A percentile compares a stretch with the other conserved stretches of the same genome.
Evolutionary conservation across 129 eudicot species (phyloP).

Genomic region (Chrysanthemum makinoi): DNA sequence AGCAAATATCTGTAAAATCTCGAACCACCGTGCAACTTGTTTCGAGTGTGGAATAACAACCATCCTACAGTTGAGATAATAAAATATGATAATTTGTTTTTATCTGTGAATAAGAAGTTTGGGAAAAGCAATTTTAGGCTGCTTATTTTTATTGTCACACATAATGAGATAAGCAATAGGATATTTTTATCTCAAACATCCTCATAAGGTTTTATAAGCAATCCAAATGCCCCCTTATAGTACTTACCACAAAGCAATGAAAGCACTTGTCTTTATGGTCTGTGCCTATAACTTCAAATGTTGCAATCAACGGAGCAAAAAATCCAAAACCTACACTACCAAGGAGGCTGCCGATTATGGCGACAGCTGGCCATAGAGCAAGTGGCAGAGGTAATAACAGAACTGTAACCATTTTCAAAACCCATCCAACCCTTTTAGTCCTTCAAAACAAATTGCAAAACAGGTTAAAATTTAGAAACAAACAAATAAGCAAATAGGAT

Average conservation of each 20-base stretch:
- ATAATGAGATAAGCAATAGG: too few relatives aligned
- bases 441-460: constrained; percentile 33
- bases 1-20: constrained; percentile 87
- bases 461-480: background rate
- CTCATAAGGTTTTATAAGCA: background rate
- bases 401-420: constrained; percentile 52
- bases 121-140: too few relatives aligned
- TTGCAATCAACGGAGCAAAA: constrained; percentile 78
- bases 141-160: too few relatives aligned
- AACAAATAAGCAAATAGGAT: background rate
- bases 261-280: constrained; percentile 48
- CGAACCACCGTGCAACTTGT: constrained; percentile 80
- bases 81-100: background rate
- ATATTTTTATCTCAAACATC: too few relatives aligned
- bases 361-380: constrained; percentile 61
- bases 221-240: background rate
- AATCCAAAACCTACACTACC: constrained; percentile 81
- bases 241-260: constrained; percentile 74
- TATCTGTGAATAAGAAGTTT: too few relatives aligned
- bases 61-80: constrained; percentile 55
- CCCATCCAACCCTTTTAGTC: constrained; percentile 78
- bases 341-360: constrained; percentile 57
- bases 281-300: constrained; percentile 77
- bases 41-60: constrained; percentile 57
- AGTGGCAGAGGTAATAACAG: constrained; percentile 64